Evolutionary conservation across 2,329 filamentous ascomycete genomes (phyloP).

Genomic region (Claviceps lovelessii): DNA sequence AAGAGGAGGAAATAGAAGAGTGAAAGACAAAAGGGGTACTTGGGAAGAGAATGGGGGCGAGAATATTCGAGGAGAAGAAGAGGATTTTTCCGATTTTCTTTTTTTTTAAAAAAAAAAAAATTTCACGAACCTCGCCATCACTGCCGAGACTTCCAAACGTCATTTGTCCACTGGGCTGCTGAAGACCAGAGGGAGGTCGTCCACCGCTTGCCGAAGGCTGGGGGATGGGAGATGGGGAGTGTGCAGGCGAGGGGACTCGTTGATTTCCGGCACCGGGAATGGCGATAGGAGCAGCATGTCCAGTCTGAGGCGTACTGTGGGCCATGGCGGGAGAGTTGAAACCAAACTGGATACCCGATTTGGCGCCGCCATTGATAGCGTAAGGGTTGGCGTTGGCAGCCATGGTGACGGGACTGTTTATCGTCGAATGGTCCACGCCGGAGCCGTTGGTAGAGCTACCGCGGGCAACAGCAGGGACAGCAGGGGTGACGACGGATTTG

Average conservation of each 20-base stretch:
- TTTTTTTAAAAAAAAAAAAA: neutral
- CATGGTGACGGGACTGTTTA: conserved; percentile 87
- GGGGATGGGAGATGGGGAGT: conserved; percentile 86
- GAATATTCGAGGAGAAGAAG: neutral
- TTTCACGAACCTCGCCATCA: conserved; percentile 60
- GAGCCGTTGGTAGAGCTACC: conserved; percentile 55
- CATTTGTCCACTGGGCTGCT: conserved; percentile 51
- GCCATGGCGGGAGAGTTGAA: conserved; percentile 56
- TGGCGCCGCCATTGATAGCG: conserved; percentile 58
- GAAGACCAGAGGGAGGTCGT: conserved; percentile 64
- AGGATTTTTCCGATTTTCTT: neutral
- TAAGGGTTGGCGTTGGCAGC: conserved; percentile 66
- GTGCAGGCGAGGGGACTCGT: conserved; percentile 67
- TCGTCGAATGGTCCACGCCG: conserved; percentile 55
- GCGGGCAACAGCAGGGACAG: conserved; percentile 52
- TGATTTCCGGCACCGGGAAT: conserved; percentile 47
- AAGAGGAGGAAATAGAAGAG: conserved; percentile 2
- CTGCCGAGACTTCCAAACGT: conserved; percentile 74
- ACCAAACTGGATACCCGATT: conserved; percentile 65
- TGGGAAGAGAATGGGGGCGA: neutral
- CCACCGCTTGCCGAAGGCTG: conserved; percentile 73
- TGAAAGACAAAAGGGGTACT: neutral
- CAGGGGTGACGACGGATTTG: conserved; percentile 54
- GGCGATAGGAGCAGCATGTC: conserved; percentile 41
- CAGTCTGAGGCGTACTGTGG: conserved; percentile 50